These are phyloP conservation scores for Exophiala bonariae DNA, from an alignment of 2,329 filamentous ascomycete genomes.

Conservation along the genomic window DNA sequence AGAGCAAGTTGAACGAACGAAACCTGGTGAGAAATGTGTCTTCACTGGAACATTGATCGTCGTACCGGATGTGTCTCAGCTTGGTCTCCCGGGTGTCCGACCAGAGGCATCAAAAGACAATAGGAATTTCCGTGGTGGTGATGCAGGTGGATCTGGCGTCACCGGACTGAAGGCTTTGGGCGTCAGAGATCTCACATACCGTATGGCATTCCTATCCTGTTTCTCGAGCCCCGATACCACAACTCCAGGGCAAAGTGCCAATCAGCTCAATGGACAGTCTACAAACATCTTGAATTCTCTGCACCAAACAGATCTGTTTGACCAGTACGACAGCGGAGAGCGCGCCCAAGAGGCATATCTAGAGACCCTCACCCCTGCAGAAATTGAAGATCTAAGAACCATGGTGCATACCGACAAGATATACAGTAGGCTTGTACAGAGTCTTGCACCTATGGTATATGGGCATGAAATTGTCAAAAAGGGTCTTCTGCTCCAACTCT, in stretches of 20 bases:
- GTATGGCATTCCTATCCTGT: slow-evolving; percentile 26
- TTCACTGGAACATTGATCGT: slow-evolving; percentile 97
- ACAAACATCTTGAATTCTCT: slow-evolving; percentile 83
- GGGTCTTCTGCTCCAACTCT: slow-evolving; percentile 85
- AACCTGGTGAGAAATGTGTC: slow-evolving; percentile 96
- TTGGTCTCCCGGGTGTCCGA: slow-evolving; percentile 81
- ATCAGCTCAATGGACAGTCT: slow-evolving; percentile 69
- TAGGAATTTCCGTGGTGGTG: slow-evolving; percentile 70
- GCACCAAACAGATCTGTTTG: slow-evolving; percentile 68
- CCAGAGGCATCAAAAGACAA: slow-evolving; percentile 85
- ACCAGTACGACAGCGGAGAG: slow-evolving; percentile 71
- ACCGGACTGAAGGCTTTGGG: slow-evolving; percentile 87
- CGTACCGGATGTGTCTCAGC: slow-evolving; percentile 92
- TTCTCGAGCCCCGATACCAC: slow-evolving; percentile 76
- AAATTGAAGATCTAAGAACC: slow-evolving; percentile 86
- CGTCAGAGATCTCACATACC: slow-evolving; percentile 79
- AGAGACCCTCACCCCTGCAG: slow-evolving; percentile 77
- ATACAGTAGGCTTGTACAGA: slow-evolving; percentile 88
- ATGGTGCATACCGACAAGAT: slow-evolving; percentile 98
- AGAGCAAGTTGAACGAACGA: slow-evolving; percentile 95
- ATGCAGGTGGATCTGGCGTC: slow-evolving; percentile 81
- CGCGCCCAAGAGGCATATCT: slow-evolving; percentile 85
- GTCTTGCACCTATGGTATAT: slow-evolving; percentile 94
- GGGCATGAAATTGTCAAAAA: slow-evolving; percentile 98
- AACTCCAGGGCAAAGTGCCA: slow-evolving; percentile 72